Evolutionary conservation across 108 stramenopile species (phyloP).

Genomic region (Fragilariopsis cylindrus): DNA sequence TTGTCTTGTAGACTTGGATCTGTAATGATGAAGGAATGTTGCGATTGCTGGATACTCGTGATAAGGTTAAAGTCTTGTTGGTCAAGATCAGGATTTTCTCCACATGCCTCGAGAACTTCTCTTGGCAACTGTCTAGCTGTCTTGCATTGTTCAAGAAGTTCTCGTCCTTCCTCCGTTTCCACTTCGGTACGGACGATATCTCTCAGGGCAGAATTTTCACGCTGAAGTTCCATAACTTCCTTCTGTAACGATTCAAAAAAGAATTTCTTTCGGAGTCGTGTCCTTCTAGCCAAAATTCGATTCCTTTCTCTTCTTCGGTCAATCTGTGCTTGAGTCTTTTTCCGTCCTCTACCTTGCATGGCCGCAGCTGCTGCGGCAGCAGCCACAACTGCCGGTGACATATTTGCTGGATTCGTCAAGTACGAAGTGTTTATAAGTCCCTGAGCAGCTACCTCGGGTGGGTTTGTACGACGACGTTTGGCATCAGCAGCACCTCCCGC

Average conservation of each 20-base stretch:
- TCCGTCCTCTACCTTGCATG: slow-evolving; percentile 34
- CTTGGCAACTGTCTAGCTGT: slow-evolving; percentile 62
- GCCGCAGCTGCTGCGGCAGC: slow-evolving; percentile 22
- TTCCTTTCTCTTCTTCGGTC: slow-evolving; percentile 88
- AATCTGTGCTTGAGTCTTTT: slow-evolving; percentile 86
- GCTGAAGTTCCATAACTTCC: slow-evolving; percentile 82
- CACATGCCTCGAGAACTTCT: slow-evolving; percentile 51
- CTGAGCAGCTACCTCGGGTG: slow-evolving; percentile 12
- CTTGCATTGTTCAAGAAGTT: slow-evolving; percentile 63
- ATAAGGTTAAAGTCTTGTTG: slow-evolving; percentile 89
- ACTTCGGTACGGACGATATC: slow-evolving; percentile 72
- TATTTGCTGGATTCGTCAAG: slow-evolving; percentile 2
- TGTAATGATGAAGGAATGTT: slow-evolving; percentile 94
- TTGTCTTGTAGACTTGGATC: slow-evolving; percentile 96
- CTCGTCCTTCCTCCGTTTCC: slow-evolving; percentile 41
- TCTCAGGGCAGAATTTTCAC: slow-evolving; percentile 74
- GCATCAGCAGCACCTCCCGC: neutral
- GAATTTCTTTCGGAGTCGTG: slow-evolving; percentile 97
- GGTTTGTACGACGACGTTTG: slow-evolving; percentile 3
- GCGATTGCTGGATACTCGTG: slow-evolving; percentile 85
- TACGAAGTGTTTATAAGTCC: slow-evolving; percentile 20
- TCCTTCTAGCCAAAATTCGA: slow-evolving; percentile 93
- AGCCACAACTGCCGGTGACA: slow-evolving; percentile 17
- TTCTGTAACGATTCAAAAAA: slow-evolving; percentile 95
- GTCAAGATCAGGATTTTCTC: slow-evolving; percentile 56